Evolutionary conservation across 352 stramenopile genomes (phyloP), one percentile per base, ranked within the genome.

Genomic region (Phytophthora palmivora): DNA sequence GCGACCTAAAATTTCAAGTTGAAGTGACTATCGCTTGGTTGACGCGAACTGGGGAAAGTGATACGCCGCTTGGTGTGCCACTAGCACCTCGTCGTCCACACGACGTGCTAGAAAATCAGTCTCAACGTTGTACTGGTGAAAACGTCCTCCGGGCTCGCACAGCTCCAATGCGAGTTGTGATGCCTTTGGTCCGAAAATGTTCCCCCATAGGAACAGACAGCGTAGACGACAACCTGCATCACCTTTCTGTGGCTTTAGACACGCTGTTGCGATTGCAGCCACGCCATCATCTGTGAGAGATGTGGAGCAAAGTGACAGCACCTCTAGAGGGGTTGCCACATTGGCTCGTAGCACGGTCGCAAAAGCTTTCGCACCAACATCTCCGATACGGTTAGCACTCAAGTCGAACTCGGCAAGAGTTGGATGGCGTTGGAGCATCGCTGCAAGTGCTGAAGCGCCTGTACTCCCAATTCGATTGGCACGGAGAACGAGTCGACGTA

Each of bases 381-480:
- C 80, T 16, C 78, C 68, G 30, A 93, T 84, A 36, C 84, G 72
- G 51, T 93, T 93, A 5, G 82, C 78, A 32, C 76, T 85, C 15
- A 91, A 43, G 38, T 93, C 78, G 6, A 93, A 76, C 47, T 89
- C 67, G 2, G 58, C 45, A 3, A 93, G 72, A 24, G 63, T 53
- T 12, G 70, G 69, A 51, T 90, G 79, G 7, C 60, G 66, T n/a
- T 88, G 48, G 14, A 89, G 38, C 45, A 89, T 54, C 16, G 80
- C 82, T 11, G 84, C 84, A 15, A 93, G 57, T 11, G 82, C 76
- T 21, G 72, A 71, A 0, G 82, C 79, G 0, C 84, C 84, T 0
- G 66, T 81, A n/a, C 78, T 67, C 4, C 82, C 82, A n/a, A 93
- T 91, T 15, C 53, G 53, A 41, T 93, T 94, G 18, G 81, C 83